Conservation (phyloP, 2,329 filamentous ascomycete species). For the Chaetomium strumarium region DNA sequence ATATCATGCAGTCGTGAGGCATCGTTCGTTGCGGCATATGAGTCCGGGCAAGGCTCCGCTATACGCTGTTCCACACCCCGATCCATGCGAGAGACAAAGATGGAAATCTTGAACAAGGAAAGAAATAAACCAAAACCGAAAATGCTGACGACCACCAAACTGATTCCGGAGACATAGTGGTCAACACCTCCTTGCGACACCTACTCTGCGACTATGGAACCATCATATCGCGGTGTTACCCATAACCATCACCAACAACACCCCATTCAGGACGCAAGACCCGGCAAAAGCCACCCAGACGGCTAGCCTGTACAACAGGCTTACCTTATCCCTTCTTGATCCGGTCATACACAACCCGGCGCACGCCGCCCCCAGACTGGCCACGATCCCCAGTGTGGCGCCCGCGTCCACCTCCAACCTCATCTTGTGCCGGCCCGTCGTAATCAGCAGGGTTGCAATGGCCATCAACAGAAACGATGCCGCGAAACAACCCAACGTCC, state of each 20-base stretch:
- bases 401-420: slow-evolving; percentile 68
- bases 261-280: slow-evolving; percentile 45
- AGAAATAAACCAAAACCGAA: no score
- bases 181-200: no score
- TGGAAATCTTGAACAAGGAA: no score
- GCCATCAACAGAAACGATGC: slow-evolving; percentile 58
- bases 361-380: slow-evolving; percentile 59
- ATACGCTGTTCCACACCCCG: no score
- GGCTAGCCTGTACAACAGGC: slow-evolving; percentile 38
- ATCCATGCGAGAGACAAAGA: no score
- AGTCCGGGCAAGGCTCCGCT: no score
- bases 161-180: no score
- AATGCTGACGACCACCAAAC: no score
- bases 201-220: background rate
- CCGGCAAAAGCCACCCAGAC: slow-evolving; percentile 39
- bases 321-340: slow-evolving; percentile 39
- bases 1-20: no score
- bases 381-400: slow-evolving; percentile 62
- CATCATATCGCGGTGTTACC: slow-evolving; percentile 30
- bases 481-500: slow-evolving; percentile 48
- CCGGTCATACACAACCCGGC: slow-evolving; percentile 55
- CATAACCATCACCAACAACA: slow-evolving; percentile 47
- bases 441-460: slow-evolving; percentile 59
- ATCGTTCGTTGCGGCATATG: no score
- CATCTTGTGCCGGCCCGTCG: slow-evolving; percentile 62